Conservation (phyloP, 768 basidiomycete genomes). For the Neoboletus brunneissimus region DNA sequence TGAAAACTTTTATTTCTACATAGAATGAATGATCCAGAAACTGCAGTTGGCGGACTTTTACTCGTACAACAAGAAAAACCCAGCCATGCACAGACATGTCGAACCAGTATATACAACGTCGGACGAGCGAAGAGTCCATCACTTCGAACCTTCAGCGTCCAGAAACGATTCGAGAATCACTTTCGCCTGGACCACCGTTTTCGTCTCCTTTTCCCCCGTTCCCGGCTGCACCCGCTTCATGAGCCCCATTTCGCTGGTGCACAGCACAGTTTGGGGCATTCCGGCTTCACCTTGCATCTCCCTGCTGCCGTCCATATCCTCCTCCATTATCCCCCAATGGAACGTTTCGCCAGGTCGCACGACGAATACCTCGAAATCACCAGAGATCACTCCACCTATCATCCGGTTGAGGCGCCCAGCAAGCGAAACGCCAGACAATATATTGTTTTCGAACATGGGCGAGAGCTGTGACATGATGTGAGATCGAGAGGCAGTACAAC, state of each 20-base stretch:
- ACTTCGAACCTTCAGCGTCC: background rate
- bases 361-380: conserved; percentile 7
- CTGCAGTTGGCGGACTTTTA: too few species aligned
- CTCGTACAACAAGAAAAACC: background rate
- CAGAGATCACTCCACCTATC: conserved; percentile 3
- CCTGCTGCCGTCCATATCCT: background rate
- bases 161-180: conserved; percentile 2
- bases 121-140: background rate
- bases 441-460: background rate
- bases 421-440: background rate
- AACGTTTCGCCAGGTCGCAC: background rate
- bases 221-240: background rate
- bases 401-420: conserved; percentile 1
- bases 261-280: background rate
- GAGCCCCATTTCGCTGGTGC: background rate
- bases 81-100: too few species aligned
- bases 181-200: conserved; percentile 1
- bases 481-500: background rate
- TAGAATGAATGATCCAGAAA: too few species aligned
- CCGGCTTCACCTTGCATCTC: background rate
- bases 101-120: background rate
- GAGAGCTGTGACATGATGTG: background rate
- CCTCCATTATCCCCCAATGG: background rate
- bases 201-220: background rate
- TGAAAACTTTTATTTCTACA: too few species aligned